Evolutionary conservation across 495 filamentous ascomycete genomes (phyloP).

Genomic region (Aspergillus sparsus): DNA sequence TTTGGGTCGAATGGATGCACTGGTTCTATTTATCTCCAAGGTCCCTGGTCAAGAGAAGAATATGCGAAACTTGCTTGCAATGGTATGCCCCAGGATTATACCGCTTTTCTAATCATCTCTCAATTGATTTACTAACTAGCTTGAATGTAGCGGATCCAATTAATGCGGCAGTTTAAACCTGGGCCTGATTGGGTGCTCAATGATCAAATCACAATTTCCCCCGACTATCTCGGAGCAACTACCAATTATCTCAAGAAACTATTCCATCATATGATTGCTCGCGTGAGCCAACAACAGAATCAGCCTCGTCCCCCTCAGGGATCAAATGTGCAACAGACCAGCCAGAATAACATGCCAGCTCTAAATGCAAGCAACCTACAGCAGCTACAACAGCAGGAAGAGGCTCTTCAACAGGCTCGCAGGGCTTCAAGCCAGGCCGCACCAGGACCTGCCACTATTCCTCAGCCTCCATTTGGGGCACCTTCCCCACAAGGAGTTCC

Average conservation of each 20-base stretch:
- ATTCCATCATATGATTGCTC: slow-evolving; percentile 44
- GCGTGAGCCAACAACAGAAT: slow-evolving; percentile 39
- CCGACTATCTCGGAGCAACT: slow-evolving; percentile 54
- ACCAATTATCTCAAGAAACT: slow-evolving; percentile 48
- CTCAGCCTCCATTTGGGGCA: slow-evolving; percentile 66
- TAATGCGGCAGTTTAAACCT: slow-evolving; percentile 59
- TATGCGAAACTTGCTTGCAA: slow-evolving; percentile 44
- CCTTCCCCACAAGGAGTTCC: slow-evolving; percentile 74
- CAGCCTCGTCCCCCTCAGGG: slow-evolving; percentile 32
- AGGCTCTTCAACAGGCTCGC: slow-evolving; percentile 44
- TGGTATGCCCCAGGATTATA: slow-evolving; percentile 33
- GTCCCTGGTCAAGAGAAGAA: slow-evolving; percentile 44
- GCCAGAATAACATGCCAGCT: slow-evolving; percentile 44
- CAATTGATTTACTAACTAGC: slow-evolving; percentile 25
- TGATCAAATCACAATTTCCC: slow-evolving; percentile 59
- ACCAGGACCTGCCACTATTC: slow-evolving; percentile 64
- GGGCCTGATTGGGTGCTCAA: slow-evolving; percentile 54
- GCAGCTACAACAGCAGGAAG: slow-evolving; percentile 51
- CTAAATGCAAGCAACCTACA: slow-evolving; percentile 69
- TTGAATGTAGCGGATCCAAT: slow-evolving; percentile 50
- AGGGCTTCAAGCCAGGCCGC: slow-evolving; percentile 60
- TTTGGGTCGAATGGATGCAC: slow-evolving; percentile 41
- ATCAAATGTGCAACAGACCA: slow-evolving; percentile 26
- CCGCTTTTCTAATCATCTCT: slow-evolving; percentile 1
- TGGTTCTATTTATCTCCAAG: slow-evolving; percentile 44